A percentile compares a stretch with the other conserved stretches of the same genome.
Evolutionary conservation across 768 basidiomycete species (phyloP).

Genomic region (Hygrophoropsis aurantiaca): DNA sequence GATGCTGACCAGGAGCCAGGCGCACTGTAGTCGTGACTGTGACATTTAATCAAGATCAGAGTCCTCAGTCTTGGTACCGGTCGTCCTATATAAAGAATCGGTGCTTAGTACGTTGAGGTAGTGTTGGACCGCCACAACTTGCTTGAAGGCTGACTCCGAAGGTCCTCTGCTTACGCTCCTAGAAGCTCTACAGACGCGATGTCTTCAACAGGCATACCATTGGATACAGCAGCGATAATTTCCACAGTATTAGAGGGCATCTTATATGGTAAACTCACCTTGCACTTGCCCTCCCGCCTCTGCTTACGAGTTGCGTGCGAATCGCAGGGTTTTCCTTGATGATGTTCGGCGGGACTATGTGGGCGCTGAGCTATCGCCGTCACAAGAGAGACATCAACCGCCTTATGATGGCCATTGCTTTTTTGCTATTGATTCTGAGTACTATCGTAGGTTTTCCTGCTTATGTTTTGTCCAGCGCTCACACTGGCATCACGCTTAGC

Average conservation of each 20-base stretch:
- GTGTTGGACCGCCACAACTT: too few relatives aligned
- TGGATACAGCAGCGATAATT: constrained; percentile 11
- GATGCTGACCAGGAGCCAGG: too few relatives aligned
- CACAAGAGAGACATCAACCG: constrained; percentile 14
- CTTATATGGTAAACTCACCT: constrained; percentile 11
- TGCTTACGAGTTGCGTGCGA: too few relatives aligned
- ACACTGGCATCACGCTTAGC: constrained; percentile 10
- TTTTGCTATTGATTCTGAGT: constrained; percentile 20
- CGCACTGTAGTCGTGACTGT: too few relatives aligned
- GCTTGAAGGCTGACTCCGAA: too few relatives aligned
- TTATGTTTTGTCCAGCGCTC: neutral
- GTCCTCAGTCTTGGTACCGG: too few relatives aligned
- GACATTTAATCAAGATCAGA: too few relatives aligned
- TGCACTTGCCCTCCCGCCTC: too few relatives aligned
- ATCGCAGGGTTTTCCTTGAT: constrained; percentile 17
- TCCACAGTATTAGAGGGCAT: constrained; percentile 17
- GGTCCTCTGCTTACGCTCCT: too few relatives aligned
- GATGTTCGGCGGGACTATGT: constrained; percentile 22
- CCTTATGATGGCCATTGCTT: constrained; percentile 21
- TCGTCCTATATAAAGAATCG: too few relatives aligned
- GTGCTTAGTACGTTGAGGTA: too few relatives aligned
- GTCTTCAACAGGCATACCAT: neutral
- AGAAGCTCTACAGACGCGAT: too few relatives aligned
- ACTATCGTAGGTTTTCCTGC: constrained; percentile 11
- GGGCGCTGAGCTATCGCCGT: constrained; percentile 18